These are phyloP conservation scores for Pythium graminicola DNA, from an alignment of 352 stramenopile species.

Conservation along the genomic window DNA sequence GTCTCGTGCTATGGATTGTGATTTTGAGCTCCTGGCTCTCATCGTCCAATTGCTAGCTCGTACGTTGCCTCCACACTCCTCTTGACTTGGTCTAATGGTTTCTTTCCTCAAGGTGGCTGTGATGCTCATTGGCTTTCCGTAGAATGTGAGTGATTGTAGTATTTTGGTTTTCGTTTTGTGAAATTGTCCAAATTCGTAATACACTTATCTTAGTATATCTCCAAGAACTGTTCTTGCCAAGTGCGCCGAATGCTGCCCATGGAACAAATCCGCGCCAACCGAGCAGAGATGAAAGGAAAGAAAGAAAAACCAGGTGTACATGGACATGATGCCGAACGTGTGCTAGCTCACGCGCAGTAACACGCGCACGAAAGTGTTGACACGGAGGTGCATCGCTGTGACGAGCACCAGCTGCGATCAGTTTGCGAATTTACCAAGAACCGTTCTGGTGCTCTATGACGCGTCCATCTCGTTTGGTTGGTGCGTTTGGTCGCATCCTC, in stretches of 20 bases:
- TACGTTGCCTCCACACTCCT: constrained; percentile 8
- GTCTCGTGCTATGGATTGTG: constrained; percentile 22
- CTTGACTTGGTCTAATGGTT: neutral
- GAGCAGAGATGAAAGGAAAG: neutral
- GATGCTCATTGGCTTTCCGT: no score
- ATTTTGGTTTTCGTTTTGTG: no score
- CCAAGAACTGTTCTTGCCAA: neutral
- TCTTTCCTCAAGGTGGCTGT: no score
- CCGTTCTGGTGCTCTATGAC: no score
- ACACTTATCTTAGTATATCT: neutral
- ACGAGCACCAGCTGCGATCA: neutral
- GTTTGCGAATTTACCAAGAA: no score
- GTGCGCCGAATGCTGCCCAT: neutral
- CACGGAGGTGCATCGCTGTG: neutral
- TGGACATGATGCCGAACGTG: no score
- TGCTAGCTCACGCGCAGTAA: no score
- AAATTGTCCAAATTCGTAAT: no score
- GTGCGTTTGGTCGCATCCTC: no score
- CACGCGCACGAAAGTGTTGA: no score
- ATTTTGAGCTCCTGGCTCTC: constrained; percentile 33
- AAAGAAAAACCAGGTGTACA: neutral
- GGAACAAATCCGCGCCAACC: neutral
- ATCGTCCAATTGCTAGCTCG: constrained; percentile 34
- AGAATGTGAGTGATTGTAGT: no score
- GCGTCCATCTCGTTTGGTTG: no score